Evolutionary conservation across 1,139 yeast species (phyloP).

Genomic region (Nakaseomyces glabratus): DNA sequence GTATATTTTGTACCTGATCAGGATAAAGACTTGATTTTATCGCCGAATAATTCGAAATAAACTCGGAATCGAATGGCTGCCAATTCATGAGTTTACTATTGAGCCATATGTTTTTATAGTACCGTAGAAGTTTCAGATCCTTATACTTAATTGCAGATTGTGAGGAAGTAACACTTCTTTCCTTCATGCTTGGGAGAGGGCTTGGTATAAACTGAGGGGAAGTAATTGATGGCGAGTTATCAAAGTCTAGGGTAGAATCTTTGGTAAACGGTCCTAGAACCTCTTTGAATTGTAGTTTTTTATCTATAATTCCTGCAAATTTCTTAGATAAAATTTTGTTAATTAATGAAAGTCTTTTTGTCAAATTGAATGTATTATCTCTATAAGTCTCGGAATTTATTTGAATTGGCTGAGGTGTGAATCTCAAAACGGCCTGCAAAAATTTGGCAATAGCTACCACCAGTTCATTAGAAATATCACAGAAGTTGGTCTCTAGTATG

Average conservation of each 20-base stretch:
- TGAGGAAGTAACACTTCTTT: conserved; percentile 13
- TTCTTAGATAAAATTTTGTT: conserved; percentile 23
- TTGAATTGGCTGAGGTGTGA: conserved; percentile 13
- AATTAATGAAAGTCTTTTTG: conserved; percentile 17
- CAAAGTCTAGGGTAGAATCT: conserved; percentile 15
- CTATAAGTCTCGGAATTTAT: conserved; percentile 15
- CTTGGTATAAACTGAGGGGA: conserved; percentile 28
- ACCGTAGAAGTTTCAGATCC: conserved; percentile 27
- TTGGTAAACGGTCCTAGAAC: conserved; percentile 10
- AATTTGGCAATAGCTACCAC: conserved; percentile 25
- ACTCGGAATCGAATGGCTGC: conserved; percentile 22
- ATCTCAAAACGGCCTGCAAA: conserved; percentile 19
- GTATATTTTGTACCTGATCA: conserved; percentile 12
- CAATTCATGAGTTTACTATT: conserved; percentile 28
- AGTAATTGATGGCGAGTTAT: conserved; percentile 25
- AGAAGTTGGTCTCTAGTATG: conserved; percentile 15
- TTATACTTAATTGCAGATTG: conserved; percentile 19
- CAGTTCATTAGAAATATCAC: conserved; percentile 15
- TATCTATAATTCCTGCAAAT: conserved; percentile 18
- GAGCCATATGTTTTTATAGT: conserved; percentile 30
- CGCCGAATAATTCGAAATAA: conserved; percentile 23
- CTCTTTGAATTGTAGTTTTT: conserved; percentile 19
- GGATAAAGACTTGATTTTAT: conserved; percentile 20
- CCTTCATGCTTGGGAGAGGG: conserved; percentile 18
- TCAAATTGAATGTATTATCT: conserved; percentile 15